phyloP scores from a whole-genome alignment of 257 asterid species.

The Mitragyna speciosa region DNA sequence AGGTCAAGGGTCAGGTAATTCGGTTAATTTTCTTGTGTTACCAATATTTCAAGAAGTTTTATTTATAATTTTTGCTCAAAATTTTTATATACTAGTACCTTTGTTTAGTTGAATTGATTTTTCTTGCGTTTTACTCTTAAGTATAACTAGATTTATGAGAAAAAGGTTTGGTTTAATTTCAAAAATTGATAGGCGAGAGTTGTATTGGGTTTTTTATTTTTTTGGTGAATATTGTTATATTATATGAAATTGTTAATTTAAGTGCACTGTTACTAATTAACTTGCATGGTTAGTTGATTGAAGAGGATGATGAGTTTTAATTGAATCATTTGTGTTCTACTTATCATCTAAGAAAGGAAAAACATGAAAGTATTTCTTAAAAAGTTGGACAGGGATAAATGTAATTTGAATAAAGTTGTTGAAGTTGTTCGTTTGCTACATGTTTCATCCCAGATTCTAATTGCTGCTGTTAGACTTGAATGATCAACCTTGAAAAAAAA shows the following conservation, averaged over 20 bases:
- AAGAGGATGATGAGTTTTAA: neutral
- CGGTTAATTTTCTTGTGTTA: neutral
- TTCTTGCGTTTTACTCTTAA: neutral
- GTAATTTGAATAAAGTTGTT: neutral
- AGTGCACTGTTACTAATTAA: too few relatives aligned
- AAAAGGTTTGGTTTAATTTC: neutral
- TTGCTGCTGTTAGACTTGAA: neutral
- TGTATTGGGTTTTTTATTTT: too few relatives aligned
- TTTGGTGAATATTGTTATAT: neutral
- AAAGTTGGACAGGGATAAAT: neutral
- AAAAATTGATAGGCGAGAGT: neutral
- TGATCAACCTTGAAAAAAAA: neutral
- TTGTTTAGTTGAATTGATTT: neutral
- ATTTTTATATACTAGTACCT: neutral
- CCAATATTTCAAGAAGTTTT: neutral
- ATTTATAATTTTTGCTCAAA: neutral
- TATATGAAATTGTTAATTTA: neutral
- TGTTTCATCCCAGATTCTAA: neutral
- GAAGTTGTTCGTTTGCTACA: neutral
- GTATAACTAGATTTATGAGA: neutral
- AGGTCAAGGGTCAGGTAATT: constrained; percentile 40
- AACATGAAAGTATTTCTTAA: neutral
- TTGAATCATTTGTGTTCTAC: neutral
- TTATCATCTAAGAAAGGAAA: neutral
- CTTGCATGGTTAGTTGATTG: neutral